phyloP scores from a whole-genome alignment of 2,329 filamentous ascomycete species.

The Botrytis tulipae region DNA sequence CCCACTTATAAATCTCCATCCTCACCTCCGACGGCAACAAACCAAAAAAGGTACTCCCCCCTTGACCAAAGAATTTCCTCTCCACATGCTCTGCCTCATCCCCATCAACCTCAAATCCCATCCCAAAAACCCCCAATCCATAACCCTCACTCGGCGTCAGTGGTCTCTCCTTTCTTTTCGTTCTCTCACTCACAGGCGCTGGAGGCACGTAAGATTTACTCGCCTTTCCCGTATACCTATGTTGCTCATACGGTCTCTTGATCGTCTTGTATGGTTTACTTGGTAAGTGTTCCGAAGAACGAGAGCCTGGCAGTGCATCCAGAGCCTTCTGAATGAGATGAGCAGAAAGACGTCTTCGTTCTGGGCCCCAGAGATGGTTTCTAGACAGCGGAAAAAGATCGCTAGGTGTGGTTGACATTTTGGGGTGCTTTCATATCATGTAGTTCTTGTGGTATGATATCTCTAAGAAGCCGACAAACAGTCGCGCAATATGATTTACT shows the following conservation, averaged over 20 bases:
- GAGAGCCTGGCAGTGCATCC: conserved; percentile 7
- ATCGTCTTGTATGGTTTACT: neutral
- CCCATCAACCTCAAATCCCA: neutral
- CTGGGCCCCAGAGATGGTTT: conserved; percentile 3
- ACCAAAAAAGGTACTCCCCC: neutral
- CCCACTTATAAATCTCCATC: conserved; percentile 26
- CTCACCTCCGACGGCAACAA: conserved; percentile 10
- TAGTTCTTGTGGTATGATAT: neutral
- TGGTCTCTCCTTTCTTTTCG: neutral
- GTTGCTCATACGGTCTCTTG: conserved; percentile 1
- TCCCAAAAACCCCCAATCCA: neutral
- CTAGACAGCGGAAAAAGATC: neutral
- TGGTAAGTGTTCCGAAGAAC: neutral
- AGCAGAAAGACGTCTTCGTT: conserved; percentile 6
- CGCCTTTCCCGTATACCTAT: conserved; percentile 4
- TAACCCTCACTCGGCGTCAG: neutral
- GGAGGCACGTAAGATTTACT: conserved; percentile 12
- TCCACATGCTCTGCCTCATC: neutral
- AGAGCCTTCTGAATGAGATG: conserved; percentile 2
- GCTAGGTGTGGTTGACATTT: neutral
- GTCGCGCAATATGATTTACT: too few relatives aligned
- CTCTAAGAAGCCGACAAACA: neutral
- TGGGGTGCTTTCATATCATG: neutral
- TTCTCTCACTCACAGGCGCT: neutral
- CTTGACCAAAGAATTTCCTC: conserved; percentile 1